These are phyloP conservation scores for Macadamia tetraphylla DNA, from an alignment of 164 flowering plant species.

Conservation along the genomic window DNA sequence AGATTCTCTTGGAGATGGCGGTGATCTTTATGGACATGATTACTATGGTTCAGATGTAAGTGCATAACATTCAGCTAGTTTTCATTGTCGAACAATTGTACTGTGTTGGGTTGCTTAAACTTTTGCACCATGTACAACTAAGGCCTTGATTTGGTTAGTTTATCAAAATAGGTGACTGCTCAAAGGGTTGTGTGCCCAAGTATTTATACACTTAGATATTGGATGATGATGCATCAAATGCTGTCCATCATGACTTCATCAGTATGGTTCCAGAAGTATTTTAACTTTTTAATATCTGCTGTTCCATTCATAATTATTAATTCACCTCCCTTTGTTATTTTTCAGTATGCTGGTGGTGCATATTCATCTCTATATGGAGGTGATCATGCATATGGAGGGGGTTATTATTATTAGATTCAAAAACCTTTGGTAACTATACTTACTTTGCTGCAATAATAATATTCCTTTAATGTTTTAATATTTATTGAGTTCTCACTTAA, in stretches of 20 bases:
- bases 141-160: no score
- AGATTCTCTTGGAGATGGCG: conserved; percentile 36
- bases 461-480: no score
- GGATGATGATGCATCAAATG: no score
- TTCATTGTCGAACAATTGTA: neutral
- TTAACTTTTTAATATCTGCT: neutral
- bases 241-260: no score
- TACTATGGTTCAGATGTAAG: conserved; percentile 58
- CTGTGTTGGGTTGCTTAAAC: no score
- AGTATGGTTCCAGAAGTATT: neutral
- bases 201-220: no score
- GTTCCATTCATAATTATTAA: neutral
- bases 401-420: conserved; percentile 40
- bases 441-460: neutral
- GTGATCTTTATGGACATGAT: conserved; percentile 32
- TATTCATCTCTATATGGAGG: conserved; percentile 39
- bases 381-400: conserved; percentile 43
- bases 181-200: no score
- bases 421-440: conserved; percentile 23
- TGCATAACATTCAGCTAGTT: neutral
- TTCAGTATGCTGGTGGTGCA: conserved; percentile 43
- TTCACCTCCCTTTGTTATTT: neutral
- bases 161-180: no score
- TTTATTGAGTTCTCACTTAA: conserved; percentile 9
- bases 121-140: no score